Conservation (phyloP, 208 protist genomes). For the Acanthamoeba healyi region DNA sequence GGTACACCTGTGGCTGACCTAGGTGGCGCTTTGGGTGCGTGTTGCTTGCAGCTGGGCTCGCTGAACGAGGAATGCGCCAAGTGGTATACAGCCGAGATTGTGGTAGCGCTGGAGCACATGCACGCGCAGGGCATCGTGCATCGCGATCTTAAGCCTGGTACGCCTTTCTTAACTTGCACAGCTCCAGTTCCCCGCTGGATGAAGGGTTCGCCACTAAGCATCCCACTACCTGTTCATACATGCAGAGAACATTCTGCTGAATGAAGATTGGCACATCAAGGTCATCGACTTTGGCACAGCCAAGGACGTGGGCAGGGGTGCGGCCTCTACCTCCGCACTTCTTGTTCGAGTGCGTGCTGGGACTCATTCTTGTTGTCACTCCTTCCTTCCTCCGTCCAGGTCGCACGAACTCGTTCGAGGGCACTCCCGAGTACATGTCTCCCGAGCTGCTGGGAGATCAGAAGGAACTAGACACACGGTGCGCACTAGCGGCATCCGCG, state of each 20-base stretch:
- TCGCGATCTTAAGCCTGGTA: conserved; percentile 6
- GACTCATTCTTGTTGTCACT: not conserved
- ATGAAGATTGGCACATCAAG: conserved; percentile 9
- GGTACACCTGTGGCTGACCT: too few relatives aligned
- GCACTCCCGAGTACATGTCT: conserved; percentile 87
- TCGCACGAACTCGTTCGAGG: conserved; percentile 81
- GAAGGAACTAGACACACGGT: conserved; percentile 54
- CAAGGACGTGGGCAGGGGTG: conserved; percentile 18
- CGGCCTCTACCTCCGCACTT: not conserved
- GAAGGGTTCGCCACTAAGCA: too few relatives aligned
- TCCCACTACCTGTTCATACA: not conserved
- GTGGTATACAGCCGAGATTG: conserved; percentile 44
- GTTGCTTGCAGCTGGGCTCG: conserved; percentile 49
- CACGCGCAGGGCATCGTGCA: conserved; percentile 49
- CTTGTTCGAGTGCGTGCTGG: too few relatives aligned
- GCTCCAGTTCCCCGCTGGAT: not conserved
- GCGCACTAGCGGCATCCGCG: too few relatives aligned
- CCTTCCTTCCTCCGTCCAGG: not conserved
- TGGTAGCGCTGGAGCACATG: conserved; percentile 8
- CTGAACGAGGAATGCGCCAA: not conserved
- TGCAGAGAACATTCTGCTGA: conserved; percentile 14
- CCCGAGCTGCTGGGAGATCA: conserved; percentile 85
- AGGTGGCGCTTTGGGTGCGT: not conserved
- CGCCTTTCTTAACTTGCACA: not conserved
- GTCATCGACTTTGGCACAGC: conserved; percentile 71